Evolutionary conservation across 148 eudicot species (phyloP).

Genomic region (Hydrangea macrophylla): DNA sequence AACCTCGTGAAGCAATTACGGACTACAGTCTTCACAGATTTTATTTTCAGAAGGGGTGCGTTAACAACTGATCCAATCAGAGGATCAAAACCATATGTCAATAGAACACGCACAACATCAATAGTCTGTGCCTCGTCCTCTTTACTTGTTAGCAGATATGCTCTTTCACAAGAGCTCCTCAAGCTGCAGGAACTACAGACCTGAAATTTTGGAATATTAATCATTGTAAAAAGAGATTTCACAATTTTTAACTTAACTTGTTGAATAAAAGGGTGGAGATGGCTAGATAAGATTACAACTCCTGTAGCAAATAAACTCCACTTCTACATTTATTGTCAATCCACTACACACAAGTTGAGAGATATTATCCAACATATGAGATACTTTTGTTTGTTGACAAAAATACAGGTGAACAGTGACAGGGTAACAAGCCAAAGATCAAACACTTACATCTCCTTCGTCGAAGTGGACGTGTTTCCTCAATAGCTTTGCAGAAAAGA

Average conservation of each 20-base stretch:
- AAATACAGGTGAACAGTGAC: neutral
- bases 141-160: slow-evolving; percentile 78
- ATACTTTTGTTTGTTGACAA: neutral
- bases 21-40: slow-evolving; percentile 62
- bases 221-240: neutral
- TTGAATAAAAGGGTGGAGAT: neutral
- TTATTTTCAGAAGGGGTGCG: slow-evolving; percentile 64
- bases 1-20: slow-evolving; percentile 80
- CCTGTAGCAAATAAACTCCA: neutral
- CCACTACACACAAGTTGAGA: slow-evolving; percentile 1
- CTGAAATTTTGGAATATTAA: slow-evolving; percentile 34
- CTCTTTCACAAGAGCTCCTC: slow-evolving; percentile 83
- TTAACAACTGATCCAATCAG: slow-evolving; percentile 67
- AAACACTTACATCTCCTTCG: slow-evolving; percentile 93
- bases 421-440: neutral
- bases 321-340: too few species aligned
- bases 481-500: slow-evolving; percentile 75
- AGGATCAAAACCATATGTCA: slow-evolving; percentile 86
- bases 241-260: neutral
- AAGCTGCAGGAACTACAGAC: slow-evolving; percentile 94
- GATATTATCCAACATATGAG: neutral
- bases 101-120: slow-evolving; percentile 76
- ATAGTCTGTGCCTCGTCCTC: slow-evolving; percentile 96
- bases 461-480: slow-evolving; percentile 86
- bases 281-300: neutral